Evolutionary conservation across 2,329 filamentous ascomycete genomes (phyloP).

Genomic region (Fusarium sp.): DNA sequence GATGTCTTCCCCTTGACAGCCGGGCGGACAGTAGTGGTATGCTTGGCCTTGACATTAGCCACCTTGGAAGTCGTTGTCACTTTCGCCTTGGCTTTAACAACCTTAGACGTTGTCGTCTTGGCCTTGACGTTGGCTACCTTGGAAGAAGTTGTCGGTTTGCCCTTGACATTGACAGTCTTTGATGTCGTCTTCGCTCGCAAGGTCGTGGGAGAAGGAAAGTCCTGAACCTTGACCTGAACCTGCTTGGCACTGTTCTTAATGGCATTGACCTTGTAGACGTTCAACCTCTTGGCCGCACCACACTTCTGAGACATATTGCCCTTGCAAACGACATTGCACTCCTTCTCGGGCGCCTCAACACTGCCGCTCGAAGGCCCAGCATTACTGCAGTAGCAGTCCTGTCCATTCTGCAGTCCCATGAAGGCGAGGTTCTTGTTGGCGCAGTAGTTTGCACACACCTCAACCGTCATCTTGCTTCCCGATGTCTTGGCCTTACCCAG

Average conservation of each 20-base stretch:
- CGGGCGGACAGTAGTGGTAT: neutral
- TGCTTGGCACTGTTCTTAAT: neutral
- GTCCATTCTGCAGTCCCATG: slow-evolving; percentile 30
- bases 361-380: slow-evolving; percentile 26
- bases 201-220: neutral
- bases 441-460: slow-evolving; percentile 29
- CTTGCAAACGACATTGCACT: slow-evolving; percentile 26
- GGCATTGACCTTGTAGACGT: slow-evolving; percentile 26
- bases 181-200: neutral
- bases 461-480: slow-evolving; percentile 24
- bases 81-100: neutral
- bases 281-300: slow-evolving; percentile 21
- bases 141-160: neutral
- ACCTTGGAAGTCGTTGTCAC: neutral
- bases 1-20: neutral
- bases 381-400: slow-evolving; percentile 34
- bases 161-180: neutral
- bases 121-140: neutral
- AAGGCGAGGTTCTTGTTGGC: slow-evolving; percentile 21
- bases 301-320: slow-evolving; percentile 28
- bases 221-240: neutral
- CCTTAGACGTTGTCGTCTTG: neutral
- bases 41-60: neutral
- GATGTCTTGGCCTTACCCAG: slow-evolving; percentile 20
- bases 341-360: slow-evolving; percentile 10